Percentiles rank a stretch among this genome's conserved stretches.
Conservation (phyloP, 2,329 filamentous ascomycete genomes). For the Botrytis aclada region DNA sequence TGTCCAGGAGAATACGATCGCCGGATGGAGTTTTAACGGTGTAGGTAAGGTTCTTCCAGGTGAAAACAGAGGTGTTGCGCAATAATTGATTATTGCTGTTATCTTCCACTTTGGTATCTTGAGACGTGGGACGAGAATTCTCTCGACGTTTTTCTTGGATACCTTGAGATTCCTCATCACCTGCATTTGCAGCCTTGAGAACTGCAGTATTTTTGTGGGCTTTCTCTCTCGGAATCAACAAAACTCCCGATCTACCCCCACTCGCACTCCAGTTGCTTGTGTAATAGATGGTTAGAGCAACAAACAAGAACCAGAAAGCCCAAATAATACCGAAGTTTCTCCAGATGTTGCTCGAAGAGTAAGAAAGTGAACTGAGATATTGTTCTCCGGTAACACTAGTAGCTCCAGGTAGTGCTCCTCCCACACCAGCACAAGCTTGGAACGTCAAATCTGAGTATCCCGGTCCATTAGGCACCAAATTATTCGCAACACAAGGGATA, state of each 20-base stretch:
- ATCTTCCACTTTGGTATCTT: constrained; percentile 38
- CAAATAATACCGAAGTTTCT: constrained; percentile 61
- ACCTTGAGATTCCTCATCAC: constrained; percentile 49
- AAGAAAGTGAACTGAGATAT: constrained; percentile 55
- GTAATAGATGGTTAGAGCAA: constrained; percentile 54
- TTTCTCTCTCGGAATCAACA: constrained; percentile 62
- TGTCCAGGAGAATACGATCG: constrained; percentile 66
- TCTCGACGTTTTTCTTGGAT: constrained; percentile 23
- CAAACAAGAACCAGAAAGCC: constrained; percentile 60
- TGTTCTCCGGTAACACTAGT: constrained; percentile 53
- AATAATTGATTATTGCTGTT: constrained; percentile 45
- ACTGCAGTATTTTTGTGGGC: constrained; percentile 42
- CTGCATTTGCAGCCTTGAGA: constrained; percentile 24
- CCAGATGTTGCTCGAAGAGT: constrained; percentile 53
- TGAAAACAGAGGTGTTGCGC: constrained; percentile 66
- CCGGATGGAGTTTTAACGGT: constrained; percentile 60
- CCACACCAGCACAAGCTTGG: constrained; percentile 57
- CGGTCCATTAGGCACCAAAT: constrained; percentile 51
- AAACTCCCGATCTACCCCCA: constrained; percentile 50
- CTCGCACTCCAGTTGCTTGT: constrained; percentile 56
- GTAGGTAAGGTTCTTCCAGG: constrained; percentile 69
- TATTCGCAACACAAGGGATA: constrained; percentile 49
- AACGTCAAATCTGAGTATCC: constrained; percentile 44
- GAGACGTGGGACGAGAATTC: constrained; percentile 23
- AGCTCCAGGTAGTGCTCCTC: constrained; percentile 52